Evolutionary conservation across 169 alveolate genomes (phyloP).

Genomic region (Plasmodium billcollinsi): DNA sequence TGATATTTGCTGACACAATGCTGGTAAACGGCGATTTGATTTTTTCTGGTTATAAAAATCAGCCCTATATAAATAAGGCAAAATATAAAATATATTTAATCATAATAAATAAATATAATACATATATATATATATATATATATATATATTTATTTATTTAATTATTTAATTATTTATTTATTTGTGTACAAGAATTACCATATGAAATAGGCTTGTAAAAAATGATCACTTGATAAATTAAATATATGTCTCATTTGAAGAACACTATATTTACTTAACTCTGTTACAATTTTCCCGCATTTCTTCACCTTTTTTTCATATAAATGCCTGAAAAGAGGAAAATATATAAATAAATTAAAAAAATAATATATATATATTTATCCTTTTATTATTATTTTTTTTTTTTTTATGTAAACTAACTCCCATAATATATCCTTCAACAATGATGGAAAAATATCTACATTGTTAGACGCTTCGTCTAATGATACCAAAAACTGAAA

Average conservation of each 20-base stretch:
- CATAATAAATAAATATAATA: too few species aligned
- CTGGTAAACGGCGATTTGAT: conserved; percentile 75
- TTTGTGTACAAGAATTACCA: conserved; percentile 21
- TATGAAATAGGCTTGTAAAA: conserved; percentile 64
- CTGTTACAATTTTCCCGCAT: conserved; percentile 49
- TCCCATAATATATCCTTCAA: conserved; percentile 68
- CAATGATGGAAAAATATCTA: conserved; percentile 59
- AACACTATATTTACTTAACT: conserved; percentile 69
- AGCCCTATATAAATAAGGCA: conserved; percentile 48
- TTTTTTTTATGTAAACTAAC: conserved; percentile 27
- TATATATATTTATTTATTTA: not conserved
- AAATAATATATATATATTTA: not conserved
- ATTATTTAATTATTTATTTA: conserved; percentile 4
- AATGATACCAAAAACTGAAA: conserved; percentile 59
- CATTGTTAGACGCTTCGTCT: conserved; percentile 67
- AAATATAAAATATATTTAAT: too few species aligned
- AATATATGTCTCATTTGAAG: conserved; percentile 73
- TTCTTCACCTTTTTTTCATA: conserved; percentile 67
- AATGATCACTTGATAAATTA: conserved; percentile 71
- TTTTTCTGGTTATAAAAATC: conserved; percentile 73
- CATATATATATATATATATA: not conserved
- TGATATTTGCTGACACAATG: conserved; percentile 70
- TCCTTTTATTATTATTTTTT: not conserved
- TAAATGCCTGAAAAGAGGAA: conserved; percentile 23
- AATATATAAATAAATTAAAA: not conserved